Base-by-base conservation (phyloP, 2,329 filamentous ascomycete species). In the Clonostachys solani region DNA sequence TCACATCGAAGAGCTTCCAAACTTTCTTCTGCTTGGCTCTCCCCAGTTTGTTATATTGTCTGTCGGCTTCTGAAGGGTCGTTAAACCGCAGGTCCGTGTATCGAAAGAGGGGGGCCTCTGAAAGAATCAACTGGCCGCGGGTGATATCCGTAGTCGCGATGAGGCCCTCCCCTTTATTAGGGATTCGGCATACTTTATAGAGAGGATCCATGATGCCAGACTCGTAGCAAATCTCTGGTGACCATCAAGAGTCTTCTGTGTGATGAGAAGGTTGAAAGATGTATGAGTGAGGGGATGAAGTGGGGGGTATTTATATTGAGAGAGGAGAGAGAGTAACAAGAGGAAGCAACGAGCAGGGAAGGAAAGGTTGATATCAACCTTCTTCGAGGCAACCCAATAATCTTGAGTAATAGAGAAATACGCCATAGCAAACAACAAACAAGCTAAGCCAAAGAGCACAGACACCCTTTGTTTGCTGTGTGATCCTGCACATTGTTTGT, bases 161-260 rank as follows among this genome's bases (percentile, higher is more conserved):
- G 4, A 48, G n/a, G 16, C 48, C 48, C n/a, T 47, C 46, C 16
- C 50, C 50, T 29, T 46, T 47, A 3, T 33, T 42, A 8, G 40
- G 34, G 23, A 51, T 33, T 1, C 16, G 23, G 12, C 23, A 34
- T n/a, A 44, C 36, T 13, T 17, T 13, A 12, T 44, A 35, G 4
- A 42, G 38, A 15, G 34, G 5, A 10, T 29, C 23, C 23, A 29
- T 29, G 23, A 29, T 29, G 23, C 9, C 23, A 29, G 23, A 10
- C 2, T 29, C 3, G 8, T 29, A 29, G 8, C 9, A 29, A 29
- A 10, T 1, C 12, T 38, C 10, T n/a, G 36, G 17, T 38, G 36
- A 18, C 1, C 36, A 18, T 38, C 7, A 38, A 29, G 2, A 29
- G 23, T 4, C 5, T 12, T 38, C 12, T 3, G 5, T n/a, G 15